Evolutionary conservation across 2,329 filamentous ascomycete species (phyloP), one percentile per base, ranked within the genome.

Genomic region (Periconia sp.): DNA sequence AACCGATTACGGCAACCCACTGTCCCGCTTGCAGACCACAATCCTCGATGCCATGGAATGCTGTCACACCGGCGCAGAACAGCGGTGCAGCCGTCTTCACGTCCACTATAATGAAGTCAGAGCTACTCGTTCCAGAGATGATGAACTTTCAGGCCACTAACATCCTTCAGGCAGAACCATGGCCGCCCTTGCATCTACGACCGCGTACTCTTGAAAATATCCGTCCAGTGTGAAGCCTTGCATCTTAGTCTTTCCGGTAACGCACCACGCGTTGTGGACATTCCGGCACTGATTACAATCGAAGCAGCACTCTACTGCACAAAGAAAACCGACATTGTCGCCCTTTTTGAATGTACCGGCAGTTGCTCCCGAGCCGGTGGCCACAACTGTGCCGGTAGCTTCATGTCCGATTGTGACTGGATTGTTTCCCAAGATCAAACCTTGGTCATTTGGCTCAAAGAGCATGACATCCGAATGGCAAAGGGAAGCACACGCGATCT

Each of bases 381-480:
- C 25, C 3, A 61, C 59, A 13, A 68, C 59, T n/a, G 31, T 50
- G 16, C 64, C 66, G 1, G 57, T 54, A 3, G 54, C 63, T 52
- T 69, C 63, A 36, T 69, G 65, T 16, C 65, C 66, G 22, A 68
- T 65, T 7, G 63, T 68, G 10, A 64, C 55, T 2, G 63, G 63
- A 34, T 64, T 65, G 32, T 58, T 46, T 16, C 63, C 57, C 1
- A 66, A 49, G 32, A 63, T 59, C 3, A 68, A 50, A 13, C 61
- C 61, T 49, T 65, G 62, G 21, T 65, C 61, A 36, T 67, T 68
- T 5, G 63, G 59, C 46, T 68, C 63, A 40, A 69, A 66, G 13
- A 61, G 50, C 65, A 69, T 68, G 6, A 72, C 50, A 38, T 73
- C 71, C 2, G 68, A 67, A 46, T 73, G 71, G 50, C 70, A 73